A percentile compares a stretch with the other conserved stretches of the same genome.
Conservation (phyloP, 441 rosid genomes). For the Hypseocharis bilobata region DNA sequence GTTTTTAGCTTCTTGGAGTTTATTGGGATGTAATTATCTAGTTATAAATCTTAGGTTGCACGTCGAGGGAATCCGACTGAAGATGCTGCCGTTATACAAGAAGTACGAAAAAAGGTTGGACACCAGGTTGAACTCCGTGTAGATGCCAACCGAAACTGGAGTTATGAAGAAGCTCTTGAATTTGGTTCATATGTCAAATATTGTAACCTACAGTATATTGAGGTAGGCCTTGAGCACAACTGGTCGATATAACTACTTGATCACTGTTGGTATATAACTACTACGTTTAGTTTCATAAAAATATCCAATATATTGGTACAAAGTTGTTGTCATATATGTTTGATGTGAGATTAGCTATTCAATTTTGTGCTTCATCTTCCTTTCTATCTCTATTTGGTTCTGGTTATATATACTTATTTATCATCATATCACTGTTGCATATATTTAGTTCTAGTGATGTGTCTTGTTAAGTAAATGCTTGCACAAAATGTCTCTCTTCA, state of each 20-base stretch:
- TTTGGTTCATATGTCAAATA: constrained; percentile 59
- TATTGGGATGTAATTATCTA: background rate
- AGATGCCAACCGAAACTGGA: constrained; percentile 89
- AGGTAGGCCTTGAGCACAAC: constrained; percentile 39
- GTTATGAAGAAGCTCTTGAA: constrained; percentile 60
- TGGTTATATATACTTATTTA: no score
- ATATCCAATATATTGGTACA: no score
- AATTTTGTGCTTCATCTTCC: background rate
- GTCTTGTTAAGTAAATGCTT: no score
- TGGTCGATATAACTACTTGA: constrained; percentile 1
- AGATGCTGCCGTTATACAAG: constrained; percentile 73
- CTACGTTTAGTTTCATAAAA: no score
- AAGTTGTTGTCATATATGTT: no score
- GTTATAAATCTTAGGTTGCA: constrained; percentile 54
- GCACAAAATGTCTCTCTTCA: no score
- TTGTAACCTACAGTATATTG: constrained; percentile 73
- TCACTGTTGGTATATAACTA: constrained; percentile 4
- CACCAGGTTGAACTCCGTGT: constrained; percentile 59
- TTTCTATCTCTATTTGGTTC: no score
- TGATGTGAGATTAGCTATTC: no score
- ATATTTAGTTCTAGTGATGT: no score
- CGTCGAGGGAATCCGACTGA: constrained; percentile 54
- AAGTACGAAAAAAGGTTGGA: constrained; percentile 72
- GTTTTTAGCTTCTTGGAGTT: background rate
- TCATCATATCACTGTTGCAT: no score